Evolutionary conservation across 441 rosid species (phyloP).

Genomic region (Pelargonium citronellum): DNA sequence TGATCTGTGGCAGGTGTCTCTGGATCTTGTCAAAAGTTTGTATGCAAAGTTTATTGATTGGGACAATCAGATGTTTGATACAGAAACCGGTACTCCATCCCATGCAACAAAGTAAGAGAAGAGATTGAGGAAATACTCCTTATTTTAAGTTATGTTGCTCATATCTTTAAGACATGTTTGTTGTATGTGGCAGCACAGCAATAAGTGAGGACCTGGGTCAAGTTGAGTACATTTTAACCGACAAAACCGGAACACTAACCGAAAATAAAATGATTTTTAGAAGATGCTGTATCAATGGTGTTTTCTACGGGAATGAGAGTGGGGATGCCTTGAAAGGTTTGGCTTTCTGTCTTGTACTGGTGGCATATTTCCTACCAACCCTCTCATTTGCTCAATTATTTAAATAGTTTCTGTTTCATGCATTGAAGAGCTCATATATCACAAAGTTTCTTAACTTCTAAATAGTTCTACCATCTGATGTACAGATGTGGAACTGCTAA

Average conservation of each 20-base stretch:
- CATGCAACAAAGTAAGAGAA: conserved; percentile 86
- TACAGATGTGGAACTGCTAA: conserved; percentile 63
- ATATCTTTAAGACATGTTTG: conserved; percentile 29
- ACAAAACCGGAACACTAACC: conserved; percentile 97
- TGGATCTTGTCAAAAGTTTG: conserved; percentile 94
- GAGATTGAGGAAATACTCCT: conserved; percentile 17
- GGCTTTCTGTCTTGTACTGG: conserved; percentile 15
- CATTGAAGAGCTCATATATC: conserved; percentile 13
- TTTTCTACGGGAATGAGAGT: conserved; percentile 77
- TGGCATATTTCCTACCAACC: conserved; percentile 3
- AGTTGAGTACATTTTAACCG: conserved; percentile 97
- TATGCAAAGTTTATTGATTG: conserved; percentile 98
- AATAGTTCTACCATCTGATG: conserved; percentile 9
- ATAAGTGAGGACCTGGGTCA: conserved; percentile 99
- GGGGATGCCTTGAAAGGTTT: conserved; percentile 96
- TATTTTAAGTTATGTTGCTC: conserved; percentile 11
- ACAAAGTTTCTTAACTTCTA: conserved; percentile 18
- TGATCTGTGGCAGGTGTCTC: conserved; percentile 64
- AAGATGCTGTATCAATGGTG: conserved; percentile 85
- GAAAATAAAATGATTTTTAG: conserved; percentile 95
- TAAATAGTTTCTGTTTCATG: conserved; percentile 11
- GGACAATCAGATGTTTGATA: conserved; percentile 91
- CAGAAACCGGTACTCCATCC: conserved; percentile 70
- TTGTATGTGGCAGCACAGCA: conserved; percentile 95
- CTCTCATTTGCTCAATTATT: conserved; percentile 13